Conservation (phyloP, 2,329 filamentous ascomycete species). For the Arthrobotrys pseudoclavata region DNA sequence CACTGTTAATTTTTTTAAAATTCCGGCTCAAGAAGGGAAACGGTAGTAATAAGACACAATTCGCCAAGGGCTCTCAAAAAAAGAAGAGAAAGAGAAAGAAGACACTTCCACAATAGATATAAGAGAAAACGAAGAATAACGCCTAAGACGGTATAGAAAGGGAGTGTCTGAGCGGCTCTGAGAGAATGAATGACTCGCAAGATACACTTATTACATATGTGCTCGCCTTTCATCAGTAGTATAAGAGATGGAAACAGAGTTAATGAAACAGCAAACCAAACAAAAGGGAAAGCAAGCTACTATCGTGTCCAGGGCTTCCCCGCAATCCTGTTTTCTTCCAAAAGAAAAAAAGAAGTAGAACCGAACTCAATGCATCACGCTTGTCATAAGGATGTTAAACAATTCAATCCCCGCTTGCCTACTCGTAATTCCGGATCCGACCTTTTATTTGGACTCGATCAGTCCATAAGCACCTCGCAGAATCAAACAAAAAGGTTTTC, state of each 20-base stretch:
- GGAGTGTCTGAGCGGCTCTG: constrained; percentile 25
- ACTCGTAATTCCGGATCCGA: constrained; percentile 1
- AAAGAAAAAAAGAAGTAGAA: constrained; percentile 8
- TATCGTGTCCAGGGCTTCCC: constrained; percentile 21
- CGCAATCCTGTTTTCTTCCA: constrained; percentile 14
- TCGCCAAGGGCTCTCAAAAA: constrained; percentile 27
- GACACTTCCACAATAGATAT: constrained; percentile 12
- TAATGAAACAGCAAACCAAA: constrained; percentile 35
- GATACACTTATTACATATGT: constrained; percentile 60
- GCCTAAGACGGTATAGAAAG: constrained; percentile 38
- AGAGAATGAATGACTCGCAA: constrained; percentile 50
- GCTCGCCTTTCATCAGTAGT: constrained; percentile 41
- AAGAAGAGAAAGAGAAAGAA: constrained; percentile 8
- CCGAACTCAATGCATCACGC: constrained; percentile 37
- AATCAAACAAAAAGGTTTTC: constrained; percentile 14
- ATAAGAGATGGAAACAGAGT: constrained; percentile 30
- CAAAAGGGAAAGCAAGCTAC: constrained; percentile 32
- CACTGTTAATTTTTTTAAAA: constrained; percentile 4
- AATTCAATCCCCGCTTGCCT: constrained; percentile 4
- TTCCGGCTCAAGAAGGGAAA: constrained; percentile 24
- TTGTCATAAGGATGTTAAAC: constrained; percentile 34
- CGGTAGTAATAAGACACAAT: constrained; percentile 30
- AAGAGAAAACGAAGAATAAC: constrained; percentile 28
- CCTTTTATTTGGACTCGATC: neutral
- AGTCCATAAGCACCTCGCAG: neutral